These are phyloP conservation scores for Termitomyces sp. DNA, from an alignment of 768 basidiomycete genomes.

Conservation along the genomic window DNA sequence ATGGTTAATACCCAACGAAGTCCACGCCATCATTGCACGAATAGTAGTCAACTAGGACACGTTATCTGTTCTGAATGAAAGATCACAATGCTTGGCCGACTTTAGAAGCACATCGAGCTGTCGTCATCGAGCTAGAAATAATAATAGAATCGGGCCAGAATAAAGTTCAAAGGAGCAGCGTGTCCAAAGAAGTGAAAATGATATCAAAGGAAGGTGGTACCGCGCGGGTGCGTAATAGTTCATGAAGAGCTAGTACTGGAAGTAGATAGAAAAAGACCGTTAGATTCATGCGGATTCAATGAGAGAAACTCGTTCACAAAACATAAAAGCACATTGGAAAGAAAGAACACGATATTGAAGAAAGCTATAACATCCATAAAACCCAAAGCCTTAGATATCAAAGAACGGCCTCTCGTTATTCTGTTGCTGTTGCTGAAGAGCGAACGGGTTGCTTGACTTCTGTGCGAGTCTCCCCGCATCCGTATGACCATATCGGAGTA, in stretches of 20 bases:
- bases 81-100: too few relatives aligned
- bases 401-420: slow-evolving; percentile 76
- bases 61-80: too few relatives aligned
- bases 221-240: background rate
- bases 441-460: slow-evolving; percentile 67
- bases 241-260: background rate
- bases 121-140: too few relatives aligned
- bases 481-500: slow-evolving; percentile 66
- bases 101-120: too few relatives aligned
- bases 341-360: background rate
- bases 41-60: too few relatives aligned
- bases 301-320: background rate
- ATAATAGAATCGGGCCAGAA: background rate
- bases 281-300: background rate
- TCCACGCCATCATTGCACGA: too few relatives aligned
- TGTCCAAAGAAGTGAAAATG: background rate
- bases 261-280: background rate
- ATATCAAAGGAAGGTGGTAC: background rate
- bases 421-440: slow-evolving; percentile 51
- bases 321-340: background rate
- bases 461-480: slow-evolving; percentile 48
- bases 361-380: background rate
- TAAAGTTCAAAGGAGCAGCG: background rate
- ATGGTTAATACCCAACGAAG: too few relatives aligned
- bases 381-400: slow-evolving; percentile 44